These are phyloP conservation scores for Datura wrightii DNA, from an alignment of 257 asterid genomes.

Conservation along the genomic window DNA sequence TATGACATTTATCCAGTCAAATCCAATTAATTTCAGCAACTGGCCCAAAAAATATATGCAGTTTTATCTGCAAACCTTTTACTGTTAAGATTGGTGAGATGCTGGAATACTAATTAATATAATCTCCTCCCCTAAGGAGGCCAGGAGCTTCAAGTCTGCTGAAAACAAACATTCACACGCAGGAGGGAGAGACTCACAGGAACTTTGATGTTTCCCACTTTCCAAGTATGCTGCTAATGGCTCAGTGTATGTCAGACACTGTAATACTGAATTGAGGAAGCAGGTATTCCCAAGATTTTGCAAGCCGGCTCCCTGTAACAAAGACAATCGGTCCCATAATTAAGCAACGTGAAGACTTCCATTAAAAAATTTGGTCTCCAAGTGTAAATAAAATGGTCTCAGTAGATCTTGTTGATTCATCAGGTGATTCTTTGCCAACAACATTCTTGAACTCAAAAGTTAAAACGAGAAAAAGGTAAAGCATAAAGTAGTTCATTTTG, in stretches of 20 bases:
- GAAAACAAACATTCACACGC: neutral
- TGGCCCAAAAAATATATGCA: neutral
- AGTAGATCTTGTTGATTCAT: neutral
- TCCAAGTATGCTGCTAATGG: conserved; percentile 97
- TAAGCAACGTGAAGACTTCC: conserved; percentile 32
- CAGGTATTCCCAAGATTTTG: conserved; percentile 98
- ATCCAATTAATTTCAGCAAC: conserved; percentile 19
- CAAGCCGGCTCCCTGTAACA: conserved; percentile 95
- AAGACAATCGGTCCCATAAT: conserved; percentile 26
- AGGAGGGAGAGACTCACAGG: conserved; percentile 66
- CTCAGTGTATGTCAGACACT: conserved; percentile 94
- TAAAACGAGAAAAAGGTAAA: neutral
- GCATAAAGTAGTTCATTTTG: conserved; percentile 22
- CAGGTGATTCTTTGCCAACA: neutral
- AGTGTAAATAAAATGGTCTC: neutral
- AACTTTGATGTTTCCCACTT: conserved; percentile 91
- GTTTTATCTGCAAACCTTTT: neutral
- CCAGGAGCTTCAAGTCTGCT: neutral
- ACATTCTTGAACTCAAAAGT: neutral
- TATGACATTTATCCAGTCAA: neutral
- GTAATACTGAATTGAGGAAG: conserved; percentile 90
- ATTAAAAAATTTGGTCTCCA: conserved; percentile 14
- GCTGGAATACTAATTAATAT: neutral
- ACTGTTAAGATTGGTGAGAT: neutral
- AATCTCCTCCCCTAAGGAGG: neutral